phyloP scores from a whole-genome alignment of 148 eudicot species.

The Drosera capensis region DNA sequence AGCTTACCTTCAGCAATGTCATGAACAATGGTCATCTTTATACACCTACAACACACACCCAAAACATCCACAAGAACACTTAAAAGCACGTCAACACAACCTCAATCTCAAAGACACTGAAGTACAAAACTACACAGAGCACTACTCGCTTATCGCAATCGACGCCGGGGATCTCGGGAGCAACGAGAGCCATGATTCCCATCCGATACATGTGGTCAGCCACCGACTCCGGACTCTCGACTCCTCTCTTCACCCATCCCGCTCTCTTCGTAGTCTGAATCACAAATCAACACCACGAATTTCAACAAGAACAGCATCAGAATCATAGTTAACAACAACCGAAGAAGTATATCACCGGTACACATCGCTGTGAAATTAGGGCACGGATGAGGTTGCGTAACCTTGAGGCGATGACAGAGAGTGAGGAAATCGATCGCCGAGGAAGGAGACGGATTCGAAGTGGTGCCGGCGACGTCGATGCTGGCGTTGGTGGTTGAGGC shows the following conservation, averaged over 20 bases:
- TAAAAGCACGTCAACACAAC: neutral
- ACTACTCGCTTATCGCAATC: constrained; percentile 67
- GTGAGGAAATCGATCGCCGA: constrained; percentile 88
- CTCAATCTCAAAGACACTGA: neutral
- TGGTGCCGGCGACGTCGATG: constrained; percentile 1
- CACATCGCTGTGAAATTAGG: neutral
- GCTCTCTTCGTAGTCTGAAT: constrained; percentile 74
- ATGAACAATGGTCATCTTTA: constrained; percentile 93
- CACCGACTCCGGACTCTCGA: constrained; percentile 72
- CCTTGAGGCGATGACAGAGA: constrained; percentile 86
- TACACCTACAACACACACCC: constrained; percentile 37
- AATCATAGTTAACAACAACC: neutral
- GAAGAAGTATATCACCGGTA: neutral
- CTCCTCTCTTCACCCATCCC: constrained; percentile 67
- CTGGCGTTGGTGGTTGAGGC: constrained; percentile 9
- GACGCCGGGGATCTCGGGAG: constrained; percentile 69
- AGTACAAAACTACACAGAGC: neutral
- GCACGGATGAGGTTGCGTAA: constrained; percentile 3
- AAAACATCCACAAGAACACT: neutral
- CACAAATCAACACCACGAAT: constrained; percentile 5
- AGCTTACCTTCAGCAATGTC: constrained; percentile 91
- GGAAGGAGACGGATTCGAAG: constrained; percentile 32
- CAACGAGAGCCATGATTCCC: constrained; percentile 87
- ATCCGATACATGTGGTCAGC: constrained; percentile 96
- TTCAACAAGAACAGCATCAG: neutral